Evolutionary conservation across 2,329 filamentous ascomycete species (phyloP), one percentile per base, ranked within the genome.

Genomic region (Allantophomopsis lycopodina): DNA sequence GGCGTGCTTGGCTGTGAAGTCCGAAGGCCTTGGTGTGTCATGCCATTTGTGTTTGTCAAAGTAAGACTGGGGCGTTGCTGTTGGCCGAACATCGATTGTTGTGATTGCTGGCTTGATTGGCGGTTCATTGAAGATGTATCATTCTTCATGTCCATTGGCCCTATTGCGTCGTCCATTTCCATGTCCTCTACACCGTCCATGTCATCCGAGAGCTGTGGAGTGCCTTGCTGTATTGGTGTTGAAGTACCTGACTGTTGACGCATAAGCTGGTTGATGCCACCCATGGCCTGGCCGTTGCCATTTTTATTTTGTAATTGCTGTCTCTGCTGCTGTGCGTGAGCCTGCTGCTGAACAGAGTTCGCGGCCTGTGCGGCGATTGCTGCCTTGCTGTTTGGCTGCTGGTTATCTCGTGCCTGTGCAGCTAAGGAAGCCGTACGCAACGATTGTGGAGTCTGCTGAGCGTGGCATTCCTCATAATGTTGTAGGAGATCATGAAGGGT

Each of bases 381-480:
- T 45, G 67, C 61, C 54, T 70, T 59, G 54, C 63, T 71, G 55
- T 69, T 68, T 44, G 53, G 61, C 42, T 52, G 60, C 46, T 51
- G 61, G 49, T 51, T 61, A 50, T 58, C 59, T 43, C 57, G 52
- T 28, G 58, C 63, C 52, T 69, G 64, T 39, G 63, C 63, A 40
- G 51, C 51, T 17, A 45, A 42, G 10, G 55, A 51, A 36, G 49
- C 46, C 23, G 48, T 52, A 33, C 65, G 61, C 42, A 68, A 60
- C 20, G 69, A 67, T 37, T 62, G 58, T 42, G 64, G 61, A 18
- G 72, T 69, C 46, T 82, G 71, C 46, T 83, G 78, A 13, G 87
- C 89, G 60, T 98, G 91, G 40, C 82, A 76, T 62, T 95, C 89
- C 61, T 98, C 91, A 57, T 95, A 98, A 60, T 98, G 91, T 56